phyloP scores from a whole-genome alignment of 805 yeast species.

The Kuraishia hungarica region DNA sequence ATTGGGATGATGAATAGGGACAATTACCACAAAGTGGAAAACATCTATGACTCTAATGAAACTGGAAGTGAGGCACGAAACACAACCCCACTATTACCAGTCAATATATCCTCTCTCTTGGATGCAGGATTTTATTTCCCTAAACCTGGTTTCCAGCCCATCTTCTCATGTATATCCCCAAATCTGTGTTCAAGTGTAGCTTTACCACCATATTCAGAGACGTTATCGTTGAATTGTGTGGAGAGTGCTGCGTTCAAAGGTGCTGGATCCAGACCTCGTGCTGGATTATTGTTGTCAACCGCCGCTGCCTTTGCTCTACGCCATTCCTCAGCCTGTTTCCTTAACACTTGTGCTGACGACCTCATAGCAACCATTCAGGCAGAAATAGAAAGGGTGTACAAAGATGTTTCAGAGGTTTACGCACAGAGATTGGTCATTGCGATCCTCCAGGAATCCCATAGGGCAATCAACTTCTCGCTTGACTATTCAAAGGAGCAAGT shows the following conservation, averaged over 20 bases:
- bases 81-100: slow-evolving; percentile 15
- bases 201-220: slow-evolving; percentile 15
- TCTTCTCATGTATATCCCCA: slow-evolving; percentile 38
- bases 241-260: slow-evolving; percentile 2
- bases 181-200: slow-evolving; percentile 33
- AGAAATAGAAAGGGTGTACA: slow-evolving; percentile 27
- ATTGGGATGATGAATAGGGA: slow-evolving; percentile 36
- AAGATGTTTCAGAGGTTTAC: slow-evolving; percentile 13
- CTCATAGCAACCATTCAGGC: slow-evolving; percentile 46
- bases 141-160: slow-evolving; percentile 21
- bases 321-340: slow-evolving; percentile 65
- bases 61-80: background rate
- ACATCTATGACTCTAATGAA: slow-evolving; percentile 6
- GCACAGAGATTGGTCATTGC: slow-evolving; percentile 28
- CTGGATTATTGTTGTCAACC: slow-evolving; percentile 28
- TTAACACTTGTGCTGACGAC: slow-evolving; percentile 63
- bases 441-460: slow-evolving; percentile 58
- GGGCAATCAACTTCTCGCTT: slow-evolving; percentile 65
- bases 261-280: slow-evolving; percentile 7
- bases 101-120: slow-evolving; percentile 29
- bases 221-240: slow-evolving; percentile 15
- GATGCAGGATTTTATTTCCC: slow-evolving; percentile 52
- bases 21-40: slow-evolving; percentile 15
- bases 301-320: slow-evolving; percentile 56
- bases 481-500: slow-evolving; percentile 67